A percentile compares a stretch with the other conserved stretches of the same genome.
Evolutionary conservation across 352 stramenopile species (phyloP).

Genomic region (Ophiocytium majus): DNA sequence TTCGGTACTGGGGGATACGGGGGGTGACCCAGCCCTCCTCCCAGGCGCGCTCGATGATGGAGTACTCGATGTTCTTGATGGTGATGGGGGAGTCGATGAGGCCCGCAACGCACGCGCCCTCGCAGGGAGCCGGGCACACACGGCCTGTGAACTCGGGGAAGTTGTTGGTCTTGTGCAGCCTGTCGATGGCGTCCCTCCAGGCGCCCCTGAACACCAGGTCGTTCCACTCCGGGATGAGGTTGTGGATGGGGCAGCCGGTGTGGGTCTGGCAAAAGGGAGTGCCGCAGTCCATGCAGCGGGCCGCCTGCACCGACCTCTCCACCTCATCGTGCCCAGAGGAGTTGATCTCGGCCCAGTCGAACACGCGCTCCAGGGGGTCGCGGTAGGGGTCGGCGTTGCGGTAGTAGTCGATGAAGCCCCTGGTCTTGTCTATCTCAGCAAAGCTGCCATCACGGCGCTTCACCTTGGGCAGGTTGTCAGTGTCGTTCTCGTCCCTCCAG

Average conservation of each 20-base stretch:
- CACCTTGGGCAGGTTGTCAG: conserved; percentile 73
- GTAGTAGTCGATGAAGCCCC: conserved; percentile 77
- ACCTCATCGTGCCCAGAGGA: conserved; percentile 76
- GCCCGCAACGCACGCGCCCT: conserved; percentile 89
- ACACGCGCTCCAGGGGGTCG: conserved; percentile 79
- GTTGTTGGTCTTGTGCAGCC: conserved; percentile 97
- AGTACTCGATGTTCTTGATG: conserved; percentile 99
- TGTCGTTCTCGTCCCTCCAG: conserved; percentile 69
- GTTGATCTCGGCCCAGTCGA: conserved; percentile 97
- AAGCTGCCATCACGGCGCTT: conserved; percentile 69
- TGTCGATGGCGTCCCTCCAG: conserved; percentile 90
- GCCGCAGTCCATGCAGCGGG: conserved; percentile 97
- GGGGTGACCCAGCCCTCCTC: conserved; percentile 91
- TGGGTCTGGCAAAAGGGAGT: conserved; percentile 97
- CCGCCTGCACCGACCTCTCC: conserved; percentile 81
- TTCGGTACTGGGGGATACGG: conserved; percentile 79
- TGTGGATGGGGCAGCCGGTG: conserved; percentile 94
- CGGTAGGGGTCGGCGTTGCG: conserved; percentile 88
- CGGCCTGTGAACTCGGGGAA: conserved; percentile 97
- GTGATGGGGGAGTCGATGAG: conserved; percentile 92
- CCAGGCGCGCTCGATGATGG: conserved; percentile 91
- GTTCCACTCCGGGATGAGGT: conserved; percentile 98
- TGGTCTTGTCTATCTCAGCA: conserved; percentile 70
- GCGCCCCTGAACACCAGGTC: conserved; percentile 93
- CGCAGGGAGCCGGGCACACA: conserved; percentile 93